These are phyloP conservation scores for Debaryomyces coudertii DNA, from an alignment of 1,139 yeast species.

Conservation along the genomic window DNA sequence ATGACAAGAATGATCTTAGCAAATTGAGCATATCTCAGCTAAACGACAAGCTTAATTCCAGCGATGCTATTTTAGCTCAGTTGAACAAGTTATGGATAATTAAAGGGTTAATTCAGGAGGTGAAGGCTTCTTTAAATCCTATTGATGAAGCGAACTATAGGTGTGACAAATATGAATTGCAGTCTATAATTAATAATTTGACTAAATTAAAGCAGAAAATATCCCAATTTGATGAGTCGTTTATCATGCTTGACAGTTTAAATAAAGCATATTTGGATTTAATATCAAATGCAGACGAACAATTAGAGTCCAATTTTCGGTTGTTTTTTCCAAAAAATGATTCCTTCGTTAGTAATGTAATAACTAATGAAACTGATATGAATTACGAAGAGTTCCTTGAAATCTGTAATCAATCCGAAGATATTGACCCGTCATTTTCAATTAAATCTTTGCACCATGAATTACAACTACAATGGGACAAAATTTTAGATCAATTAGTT, in stretches of 20 bases:
- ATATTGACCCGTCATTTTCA: conserved; percentile 15
- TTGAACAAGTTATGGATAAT: conserved; percentile 29
- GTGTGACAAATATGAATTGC: conserved; percentile 22
- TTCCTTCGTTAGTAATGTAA: conserved; percentile 19
- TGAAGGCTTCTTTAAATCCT: conserved; percentile 18
- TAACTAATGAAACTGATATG: conserved; percentile 16
- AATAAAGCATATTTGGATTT: conserved; percentile 15
- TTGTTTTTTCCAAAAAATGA: conserved; percentile 27
- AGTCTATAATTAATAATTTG: conserved; percentile 20
- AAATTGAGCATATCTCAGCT: conserved; percentile 23
- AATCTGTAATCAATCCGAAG: conserved; percentile 16
- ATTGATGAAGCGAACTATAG: conserved; percentile 11
- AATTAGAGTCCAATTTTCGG: conserved; percentile 14
- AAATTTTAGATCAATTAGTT: conserved; percentile 18
- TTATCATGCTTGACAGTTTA: conserved; percentile 14
- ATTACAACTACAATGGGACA: conserved; percentile 25
- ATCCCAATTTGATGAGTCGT: conserved; percentile 24
- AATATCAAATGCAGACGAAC: conserved; percentile 12
- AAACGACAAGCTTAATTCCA: conserved; percentile 21
- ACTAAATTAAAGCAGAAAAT: conserved; percentile 21
- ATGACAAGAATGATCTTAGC: conserved; percentile 11
- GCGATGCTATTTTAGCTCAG: conserved; percentile 20
- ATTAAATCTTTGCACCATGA: conserved; percentile 17
- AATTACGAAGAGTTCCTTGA: conserved; percentile 18
- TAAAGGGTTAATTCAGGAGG: conserved; percentile 26